phyloP scores from a whole-genome alignment of 2,329 filamentous ascomycete genomes.

The Beauveria scarabaeidicola region DNA sequence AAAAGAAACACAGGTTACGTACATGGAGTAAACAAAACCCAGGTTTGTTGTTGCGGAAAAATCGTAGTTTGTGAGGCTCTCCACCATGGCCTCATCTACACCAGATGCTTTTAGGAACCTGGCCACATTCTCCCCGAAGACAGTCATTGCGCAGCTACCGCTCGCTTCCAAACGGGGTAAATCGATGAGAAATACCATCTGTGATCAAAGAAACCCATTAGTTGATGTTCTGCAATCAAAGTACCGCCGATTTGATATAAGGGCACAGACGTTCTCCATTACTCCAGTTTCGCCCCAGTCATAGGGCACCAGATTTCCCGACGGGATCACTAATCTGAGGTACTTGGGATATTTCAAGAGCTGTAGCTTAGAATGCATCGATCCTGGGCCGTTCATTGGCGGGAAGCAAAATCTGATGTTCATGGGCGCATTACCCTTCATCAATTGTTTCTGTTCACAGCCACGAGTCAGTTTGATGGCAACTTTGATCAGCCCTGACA shows the following conservation, averaged over 20 bases:
- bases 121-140: constrained; percentile 61
- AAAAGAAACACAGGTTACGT: constrained; percentile 23
- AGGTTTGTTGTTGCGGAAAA: constrained; percentile 64
- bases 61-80: constrained; percentile 70
- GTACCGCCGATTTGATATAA: neutral
- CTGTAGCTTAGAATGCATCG: constrained; percentile 94
- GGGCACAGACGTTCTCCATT: constrained; percentile 65
- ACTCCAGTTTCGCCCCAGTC: constrained; percentile 83
- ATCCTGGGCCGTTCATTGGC: constrained; percentile 62
- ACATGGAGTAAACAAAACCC: constrained; percentile 82
- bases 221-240: neutral
- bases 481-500: neutral
- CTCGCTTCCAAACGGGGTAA: constrained; percentile 53
- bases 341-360: constrained; percentile 69
- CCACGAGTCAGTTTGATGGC: neutral
- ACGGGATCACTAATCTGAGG: constrained; percentile 75
- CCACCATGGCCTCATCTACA: constrained; percentile 54
- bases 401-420: constrained; percentile 71
- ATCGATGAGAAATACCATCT: constrained; percentile 87
- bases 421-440: constrained; percentile 40
- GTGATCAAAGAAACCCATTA: neutral
- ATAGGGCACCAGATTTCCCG: constrained; percentile 74
- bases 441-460: constrained; percentile 35
- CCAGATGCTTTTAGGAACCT: constrained; percentile 62
- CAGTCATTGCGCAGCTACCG: constrained; percentile 24